Evolutionary conservation across 202 grass and related monocot species (phyloP).

Genomic region (Eragrostis tef): DNA sequence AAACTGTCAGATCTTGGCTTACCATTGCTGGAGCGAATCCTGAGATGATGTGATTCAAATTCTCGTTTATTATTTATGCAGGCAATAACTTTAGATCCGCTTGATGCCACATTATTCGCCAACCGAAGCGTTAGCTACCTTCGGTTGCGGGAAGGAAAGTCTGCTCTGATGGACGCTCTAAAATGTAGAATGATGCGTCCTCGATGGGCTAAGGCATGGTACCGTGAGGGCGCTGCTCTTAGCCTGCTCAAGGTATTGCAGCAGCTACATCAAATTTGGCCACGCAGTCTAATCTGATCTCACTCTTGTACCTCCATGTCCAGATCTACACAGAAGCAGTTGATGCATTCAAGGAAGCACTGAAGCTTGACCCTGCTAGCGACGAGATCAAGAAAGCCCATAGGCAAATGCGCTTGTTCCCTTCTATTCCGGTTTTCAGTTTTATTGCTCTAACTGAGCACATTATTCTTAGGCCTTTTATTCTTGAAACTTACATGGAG

Average conservation of each 20-base stretch:
- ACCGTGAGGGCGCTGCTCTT: conserved; percentile 39
- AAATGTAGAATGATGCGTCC: conserved; percentile 34
- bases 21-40: not conserved
- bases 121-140: conserved; percentile 27
- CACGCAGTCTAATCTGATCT: not conserved
- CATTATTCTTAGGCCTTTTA: not conserved
- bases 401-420: not conserved
- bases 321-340: conserved; percentile 31
- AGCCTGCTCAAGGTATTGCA: conserved; percentile 38
- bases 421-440: not conserved
- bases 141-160: not conserved
- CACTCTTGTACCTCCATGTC: not conserved
- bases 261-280: not conserved
- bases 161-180: conserved; percentile 31
- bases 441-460: not conserved
- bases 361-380: conserved; percentile 36
- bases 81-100: conserved; percentile 16
- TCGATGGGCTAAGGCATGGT: conserved; percentile 46
- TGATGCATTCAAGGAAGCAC: not conserved
- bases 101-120: conserved; percentile 47
- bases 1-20: not conserved
- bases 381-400: conserved; percentile 36
- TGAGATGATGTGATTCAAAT: not conserved
- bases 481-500: not conserved
- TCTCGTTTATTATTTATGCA: not conserved